Percentiles rank a stretch among this genome's conserved stretches.
Conservation (phyloP, 2,329 filamentous ascomycete species). For the Alternaria sp. region DNA sequence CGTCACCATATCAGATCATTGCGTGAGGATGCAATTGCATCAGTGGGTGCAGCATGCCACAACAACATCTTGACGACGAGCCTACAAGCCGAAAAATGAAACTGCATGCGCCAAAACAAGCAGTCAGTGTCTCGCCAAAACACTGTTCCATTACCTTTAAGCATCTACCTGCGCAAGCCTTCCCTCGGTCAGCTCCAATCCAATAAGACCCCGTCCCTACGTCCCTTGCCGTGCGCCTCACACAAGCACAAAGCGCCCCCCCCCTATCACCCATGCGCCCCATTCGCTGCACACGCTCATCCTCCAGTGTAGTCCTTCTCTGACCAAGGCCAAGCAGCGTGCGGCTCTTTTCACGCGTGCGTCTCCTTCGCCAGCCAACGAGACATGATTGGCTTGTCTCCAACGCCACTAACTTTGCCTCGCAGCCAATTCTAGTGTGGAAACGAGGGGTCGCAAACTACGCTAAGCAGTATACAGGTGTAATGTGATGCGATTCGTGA, state of each 20-base stretch:
- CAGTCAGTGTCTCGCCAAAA: neutral
- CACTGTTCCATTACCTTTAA: neutral
- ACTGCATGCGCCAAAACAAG: neutral
- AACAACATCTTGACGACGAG: neutral
- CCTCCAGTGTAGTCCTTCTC: neutral
- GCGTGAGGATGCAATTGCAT: neutral
- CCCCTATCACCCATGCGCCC: neutral
- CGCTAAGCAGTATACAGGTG: slow-evolving; percentile 10
- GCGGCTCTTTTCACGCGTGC: slow-evolving; percentile 1
- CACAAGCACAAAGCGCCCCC: neutral
- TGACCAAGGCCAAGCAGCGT: neutral
- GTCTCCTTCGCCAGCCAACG: neutral
- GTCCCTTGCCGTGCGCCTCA: neutral
- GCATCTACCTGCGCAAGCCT: slow-evolving; percentile 3
- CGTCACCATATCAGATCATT: no score
- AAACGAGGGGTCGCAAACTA: neutral
- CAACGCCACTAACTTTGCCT: slow-evolving; percentile 19
- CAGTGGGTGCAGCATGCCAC: neutral
- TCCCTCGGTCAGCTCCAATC: slow-evolving; percentile 1
- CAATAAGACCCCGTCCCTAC: neutral
- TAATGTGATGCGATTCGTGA: neutral
- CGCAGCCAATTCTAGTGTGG: slow-evolving; percentile 11
- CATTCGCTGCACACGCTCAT: neutral
- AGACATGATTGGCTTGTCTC: slow-evolving; percentile 1
- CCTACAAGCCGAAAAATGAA: neutral